phyloP scores from a whole-genome alignment of 495 filamentous ascomycete species.

The Filosporella fistucella region DNA sequence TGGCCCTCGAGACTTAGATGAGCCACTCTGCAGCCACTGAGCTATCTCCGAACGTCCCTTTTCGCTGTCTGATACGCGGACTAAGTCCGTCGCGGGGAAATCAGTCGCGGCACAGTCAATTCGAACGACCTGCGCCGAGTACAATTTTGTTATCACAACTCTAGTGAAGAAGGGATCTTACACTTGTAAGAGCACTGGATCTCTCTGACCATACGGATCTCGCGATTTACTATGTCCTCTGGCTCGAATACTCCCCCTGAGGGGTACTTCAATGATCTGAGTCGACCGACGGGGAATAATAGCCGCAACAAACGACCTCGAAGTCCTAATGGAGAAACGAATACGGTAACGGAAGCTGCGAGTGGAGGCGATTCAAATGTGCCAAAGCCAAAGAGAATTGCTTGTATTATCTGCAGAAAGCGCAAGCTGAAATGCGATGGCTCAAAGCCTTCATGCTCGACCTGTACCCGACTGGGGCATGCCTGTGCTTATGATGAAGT shows the following conservation, averaged over 20 bases:
- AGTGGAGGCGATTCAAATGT: constrained; percentile 55
- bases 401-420: constrained; percentile 94
- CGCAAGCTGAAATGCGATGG: constrained; percentile 85
- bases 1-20: too few species aligned
- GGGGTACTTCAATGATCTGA: constrained; percentile 52
- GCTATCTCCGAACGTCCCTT: too few species aligned
- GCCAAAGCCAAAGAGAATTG: constrained; percentile 86
- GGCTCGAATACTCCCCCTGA: constrained; percentile 35
- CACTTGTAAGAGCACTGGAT: too few species aligned
- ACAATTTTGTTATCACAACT: too few species aligned
- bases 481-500: constrained; percentile 94
- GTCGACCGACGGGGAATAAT: constrained; percentile 34
- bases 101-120: too few species aligned
- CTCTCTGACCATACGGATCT: too few species aligned
- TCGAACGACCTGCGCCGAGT: too few species aligned
- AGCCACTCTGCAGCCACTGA: too few species aligned
- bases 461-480: constrained; percentile 84
- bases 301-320: constrained; percentile 23
- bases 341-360: constrained; percentile 23
- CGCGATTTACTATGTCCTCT: constrained; percentile 39
- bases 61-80: too few species aligned
- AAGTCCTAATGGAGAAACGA: constrained; percentile 27
- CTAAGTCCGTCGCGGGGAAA: too few species aligned
- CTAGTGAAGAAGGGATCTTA: too few species aligned
- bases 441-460: constrained; percentile 81